A percentile compares a stretch with the other conserved stretches of the same genome.
These are phyloP conservation scores for Coniochaeta hoffmannii DNA, from an alignment of 2,329 filamentous ascomycete genomes.

Conservation along the genomic window DNA sequence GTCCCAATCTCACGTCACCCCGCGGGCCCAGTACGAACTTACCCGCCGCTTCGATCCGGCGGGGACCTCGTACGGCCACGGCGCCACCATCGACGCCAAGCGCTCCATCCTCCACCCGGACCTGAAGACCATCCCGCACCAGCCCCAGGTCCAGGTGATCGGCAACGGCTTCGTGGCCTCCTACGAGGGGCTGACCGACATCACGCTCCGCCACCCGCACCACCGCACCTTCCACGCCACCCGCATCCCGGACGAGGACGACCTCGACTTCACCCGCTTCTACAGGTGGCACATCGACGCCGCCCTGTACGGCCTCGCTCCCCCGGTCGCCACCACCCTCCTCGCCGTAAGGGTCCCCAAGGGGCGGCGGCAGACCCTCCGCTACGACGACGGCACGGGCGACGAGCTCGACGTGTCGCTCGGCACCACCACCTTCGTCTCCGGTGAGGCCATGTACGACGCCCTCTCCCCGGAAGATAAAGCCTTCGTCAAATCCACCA, in stretches of 20 bases:
- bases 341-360: slow-evolving; percentile 66
- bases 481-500: slow-evolving; percentile 57
- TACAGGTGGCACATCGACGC: slow-evolving; percentile 80
- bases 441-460: slow-evolving; percentile 64
- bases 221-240: slow-evolving; percentile 70
- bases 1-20: slow-evolving; percentile 53
- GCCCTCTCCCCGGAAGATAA: slow-evolving; percentile 58
- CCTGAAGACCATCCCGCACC: slow-evolving; percentile 71
- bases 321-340: slow-evolving; percentile 64
- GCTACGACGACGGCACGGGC: slow-evolving; percentile 65
- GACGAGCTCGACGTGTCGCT: slow-evolving; percentile 62
- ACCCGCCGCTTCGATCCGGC: slow-evolving; percentile 67
- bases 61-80: slow-evolving; percentile 62
- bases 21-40: slow-evolving; percentile 66
- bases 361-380: slow-evolving; percentile 56
- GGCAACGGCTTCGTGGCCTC: slow-evolving; percentile 63
- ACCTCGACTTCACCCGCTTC: slow-evolving; percentile 47
- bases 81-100: slow-evolving; percentile 61
- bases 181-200: slow-evolving; percentile 64
- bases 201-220: slow-evolving; percentile 66
- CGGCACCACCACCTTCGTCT: slow-evolving; percentile 70
- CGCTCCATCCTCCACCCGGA: slow-evolving; percentile 67
- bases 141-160: slow-evolving; percentile 74
- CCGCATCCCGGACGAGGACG: slow-evolving; percentile 46
- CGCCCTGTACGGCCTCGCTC: slow-evolving; percentile 67